These are phyloP conservation scores for Exidia glandulosa DNA, from an alignment of 768 basidiomycete species.

Conservation along the genomic window DNA sequence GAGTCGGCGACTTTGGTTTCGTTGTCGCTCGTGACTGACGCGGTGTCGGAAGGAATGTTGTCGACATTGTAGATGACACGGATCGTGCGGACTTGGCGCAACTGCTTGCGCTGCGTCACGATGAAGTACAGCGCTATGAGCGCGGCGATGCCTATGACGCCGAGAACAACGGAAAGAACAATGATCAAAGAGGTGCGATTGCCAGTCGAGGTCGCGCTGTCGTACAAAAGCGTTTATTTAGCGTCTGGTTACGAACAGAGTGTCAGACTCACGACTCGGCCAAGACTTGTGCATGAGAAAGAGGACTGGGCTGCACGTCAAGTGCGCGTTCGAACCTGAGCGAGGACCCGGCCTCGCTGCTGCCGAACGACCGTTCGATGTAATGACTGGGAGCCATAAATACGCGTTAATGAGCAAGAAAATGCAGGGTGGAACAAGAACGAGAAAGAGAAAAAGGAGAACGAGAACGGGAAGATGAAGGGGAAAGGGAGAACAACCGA, in stretches of 20 bases:
- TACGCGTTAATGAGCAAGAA: no score
- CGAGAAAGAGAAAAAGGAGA: no score
- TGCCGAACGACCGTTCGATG: background rate
- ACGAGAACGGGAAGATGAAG: no score
- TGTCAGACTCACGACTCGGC: background rate
- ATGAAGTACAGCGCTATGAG: background rate
- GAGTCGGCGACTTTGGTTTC: background rate
- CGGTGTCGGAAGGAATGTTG: background rate
- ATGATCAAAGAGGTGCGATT: background rate
- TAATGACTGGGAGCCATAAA: background rate
- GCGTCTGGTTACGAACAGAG: background rate
- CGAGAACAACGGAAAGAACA: background rate
- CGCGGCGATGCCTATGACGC: background rate
- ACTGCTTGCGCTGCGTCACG: background rate
- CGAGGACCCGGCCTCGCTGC: background rate
- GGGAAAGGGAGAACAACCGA: no score
- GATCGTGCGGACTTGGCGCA: background rate
- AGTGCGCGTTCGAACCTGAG: background rate
- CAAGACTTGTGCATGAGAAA: background rate
- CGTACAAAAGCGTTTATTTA: background rate
- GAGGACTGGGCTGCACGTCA: background rate
- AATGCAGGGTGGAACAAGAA: no score
- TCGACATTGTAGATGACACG: background rate
- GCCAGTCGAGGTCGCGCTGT: background rate
- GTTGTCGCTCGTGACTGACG: background rate